These are phyloP conservation scores for Metarhizium robertsii DNA, from an alignment of 2,329 filamentous ascomycete species.

Conservation along the genomic window DNA sequence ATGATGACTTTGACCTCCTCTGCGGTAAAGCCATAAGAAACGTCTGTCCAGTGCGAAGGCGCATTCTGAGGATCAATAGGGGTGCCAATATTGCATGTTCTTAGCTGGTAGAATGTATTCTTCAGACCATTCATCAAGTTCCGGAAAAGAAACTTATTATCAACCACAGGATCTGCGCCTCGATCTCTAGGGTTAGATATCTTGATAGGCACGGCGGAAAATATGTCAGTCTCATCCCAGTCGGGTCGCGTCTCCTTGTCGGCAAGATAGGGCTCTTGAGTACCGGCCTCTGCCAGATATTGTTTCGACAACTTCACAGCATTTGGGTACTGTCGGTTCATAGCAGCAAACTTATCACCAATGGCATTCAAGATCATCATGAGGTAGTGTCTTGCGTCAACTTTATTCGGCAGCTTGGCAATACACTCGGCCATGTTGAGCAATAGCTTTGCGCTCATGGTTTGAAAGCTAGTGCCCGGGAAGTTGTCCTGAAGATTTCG, in stretches of 20 bases:
- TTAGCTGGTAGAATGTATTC: conserved; percentile 91
- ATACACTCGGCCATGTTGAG: conserved; percentile 99
- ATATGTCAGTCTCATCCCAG: conserved; percentile 98
- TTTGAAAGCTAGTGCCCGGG: conserved; percentile 96
- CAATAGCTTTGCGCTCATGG: conserved; percentile 95
- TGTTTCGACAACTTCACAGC: conserved; percentile 84
- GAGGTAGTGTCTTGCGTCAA: conserved; percentile 87
- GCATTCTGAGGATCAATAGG: conserved; percentile 68
- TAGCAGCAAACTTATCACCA: conserved; percentile 93
- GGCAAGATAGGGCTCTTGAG: conserved; percentile 71
- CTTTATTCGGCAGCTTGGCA: conserved; percentile 84
- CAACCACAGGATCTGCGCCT: conserved; percentile 79
- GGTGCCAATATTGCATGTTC: conserved; percentile 71
- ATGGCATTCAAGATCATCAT: conserved; percentile 98
- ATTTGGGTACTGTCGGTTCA: conserved; percentile 95
- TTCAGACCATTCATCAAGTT: conserved; percentile 94
- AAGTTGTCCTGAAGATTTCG: conserved; percentile 92
- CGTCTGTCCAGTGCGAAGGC: conserved; percentile 86
- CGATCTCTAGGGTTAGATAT: conserved; percentile 85
- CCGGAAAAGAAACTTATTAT: conserved; percentile 97
- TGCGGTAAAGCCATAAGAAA: conserved; percentile 91
- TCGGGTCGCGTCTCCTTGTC: conserved; percentile 74
- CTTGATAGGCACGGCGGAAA: conserved; percentile 92
- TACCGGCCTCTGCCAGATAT: conserved; percentile 54
- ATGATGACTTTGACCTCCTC: conserved; percentile 96